phyloP scores from a whole-genome alignment of 805 yeast species.

The Candida saitoana region DNA sequence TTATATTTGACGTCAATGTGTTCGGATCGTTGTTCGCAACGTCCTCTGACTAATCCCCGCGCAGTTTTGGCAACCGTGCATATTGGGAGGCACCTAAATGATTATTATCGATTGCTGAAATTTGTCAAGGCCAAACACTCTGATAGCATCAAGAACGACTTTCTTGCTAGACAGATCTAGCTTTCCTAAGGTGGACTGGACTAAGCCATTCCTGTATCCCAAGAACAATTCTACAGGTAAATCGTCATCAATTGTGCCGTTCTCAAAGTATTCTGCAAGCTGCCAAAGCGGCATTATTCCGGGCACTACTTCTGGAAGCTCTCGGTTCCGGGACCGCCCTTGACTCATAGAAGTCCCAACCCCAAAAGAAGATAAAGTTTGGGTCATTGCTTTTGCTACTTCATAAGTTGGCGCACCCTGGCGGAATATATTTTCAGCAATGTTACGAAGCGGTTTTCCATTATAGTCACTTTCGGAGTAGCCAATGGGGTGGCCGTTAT shows the following conservation, averaged over 20 bases:
- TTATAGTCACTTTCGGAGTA: conserved; percentile 8
- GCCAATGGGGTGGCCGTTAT: conserved; percentile 12
- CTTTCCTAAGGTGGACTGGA: conserved; percentile 20
- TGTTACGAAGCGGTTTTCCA: conserved; percentile 10
- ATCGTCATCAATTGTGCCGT: conserved; percentile 18
- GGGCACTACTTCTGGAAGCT: conserved; percentile 44
- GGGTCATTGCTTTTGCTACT: not conserved
- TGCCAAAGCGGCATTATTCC: conserved; percentile 50
- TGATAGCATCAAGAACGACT: conserved; percentile 37
- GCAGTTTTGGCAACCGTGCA: not conserved
- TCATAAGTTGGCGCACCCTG: conserved; percentile 3
- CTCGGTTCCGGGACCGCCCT: not conserved
- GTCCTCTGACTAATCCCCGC: not conserved
- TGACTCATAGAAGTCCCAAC: not conserved
- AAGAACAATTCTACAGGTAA: conserved; percentile 12
- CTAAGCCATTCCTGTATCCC: conserved; percentile 3
- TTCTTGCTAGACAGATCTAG: conserved; percentile 15
- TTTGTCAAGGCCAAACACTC: conserved; percentile 41
- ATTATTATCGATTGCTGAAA: conserved; percentile 22
- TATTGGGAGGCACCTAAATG: conserved; percentile 7
- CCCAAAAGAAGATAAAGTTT: not conserved
- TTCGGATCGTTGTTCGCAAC: not conserved
- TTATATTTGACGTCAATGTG: not conserved
- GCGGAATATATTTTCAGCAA: conserved; percentile 18
- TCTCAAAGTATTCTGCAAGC: conserved; percentile 30